Percentiles rank a stretch among this genome's conserved stretches.
phyloP scores from a whole-genome alignment of 345 rosid genomes.

The Populus euphratica region DNA sequence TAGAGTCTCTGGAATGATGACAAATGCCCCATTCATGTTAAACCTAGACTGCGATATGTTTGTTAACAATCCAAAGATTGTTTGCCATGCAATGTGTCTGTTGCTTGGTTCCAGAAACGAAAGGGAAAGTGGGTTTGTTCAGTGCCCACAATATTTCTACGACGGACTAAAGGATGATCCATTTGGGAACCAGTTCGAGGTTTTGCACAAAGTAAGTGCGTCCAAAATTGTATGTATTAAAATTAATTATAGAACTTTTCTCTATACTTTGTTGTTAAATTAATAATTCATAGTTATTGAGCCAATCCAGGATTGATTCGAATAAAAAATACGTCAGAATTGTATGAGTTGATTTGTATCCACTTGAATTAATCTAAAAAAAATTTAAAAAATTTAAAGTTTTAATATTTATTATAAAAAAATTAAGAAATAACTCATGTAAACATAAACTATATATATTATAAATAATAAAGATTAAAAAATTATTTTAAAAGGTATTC shows the following conservation, averaged over 20 bases:
- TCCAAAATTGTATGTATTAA: neutral
- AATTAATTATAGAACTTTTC: neutral
- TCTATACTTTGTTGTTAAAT: neutral
- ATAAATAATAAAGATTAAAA: too few relatives aligned
- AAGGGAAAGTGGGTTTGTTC: conserved; percentile 43
- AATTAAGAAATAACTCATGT: too few relatives aligned
- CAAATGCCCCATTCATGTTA: conserved; percentile 69
- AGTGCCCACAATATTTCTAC: conserved; percentile 47
- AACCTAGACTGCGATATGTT: conserved; percentile 82
- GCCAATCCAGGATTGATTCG: too few relatives aligned
- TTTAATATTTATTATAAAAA: too few relatives aligned
- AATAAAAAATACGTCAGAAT: too few relatives aligned
- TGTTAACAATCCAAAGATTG: conserved; percentile 46
- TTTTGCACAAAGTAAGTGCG: conserved; percentile 18
- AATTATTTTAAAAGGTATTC: too few relatives aligned
- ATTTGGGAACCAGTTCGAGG: conserved; percentile 29
- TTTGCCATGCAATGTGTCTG: conserved; percentile 51
- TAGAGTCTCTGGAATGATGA: conserved; percentile 66
- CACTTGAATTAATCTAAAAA: fast-evolving
- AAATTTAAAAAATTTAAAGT: too few relatives aligned
- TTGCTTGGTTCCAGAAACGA: conserved; percentile 24
- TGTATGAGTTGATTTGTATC: fast-evolving
- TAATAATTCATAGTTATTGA: too few relatives aligned
- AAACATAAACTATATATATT: too few relatives aligned
- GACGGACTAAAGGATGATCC: conserved; percentile 36